A percentile compares a stretch with the other conserved stretches of the same genome.
Evolutionary conservation across 2,329 filamentous ascomycete species (phyloP).

Genomic region (Botrytis elliptica): DNA sequence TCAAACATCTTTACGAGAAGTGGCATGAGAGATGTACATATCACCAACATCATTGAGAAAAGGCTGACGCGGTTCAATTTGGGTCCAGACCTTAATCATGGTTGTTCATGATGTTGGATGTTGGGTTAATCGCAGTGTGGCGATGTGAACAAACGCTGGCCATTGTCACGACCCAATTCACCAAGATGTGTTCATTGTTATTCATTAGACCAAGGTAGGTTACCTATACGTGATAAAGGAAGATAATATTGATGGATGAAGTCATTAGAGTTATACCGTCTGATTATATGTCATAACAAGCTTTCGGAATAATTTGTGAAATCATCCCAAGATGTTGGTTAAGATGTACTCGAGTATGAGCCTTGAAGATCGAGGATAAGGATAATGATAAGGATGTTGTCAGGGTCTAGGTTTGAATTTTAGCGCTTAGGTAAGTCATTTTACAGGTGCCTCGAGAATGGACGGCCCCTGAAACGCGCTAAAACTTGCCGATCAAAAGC

Average conservation of each 20-base stretch:
- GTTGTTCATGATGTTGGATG: constrained; percentile 8
- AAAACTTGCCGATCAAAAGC: constrained; percentile 1
- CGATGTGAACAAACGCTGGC: constrained; percentile 4
- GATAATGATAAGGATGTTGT: not conserved
- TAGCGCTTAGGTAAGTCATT: not conserved
- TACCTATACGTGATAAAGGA: too few species aligned
- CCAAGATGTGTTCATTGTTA: not conserved
- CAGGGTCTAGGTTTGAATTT: not conserved
- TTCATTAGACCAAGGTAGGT: too few species aligned
- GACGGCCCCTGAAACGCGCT: not conserved
- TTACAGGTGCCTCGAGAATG: not conserved
- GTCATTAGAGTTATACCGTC: not conserved
- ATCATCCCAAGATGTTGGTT: not conserved
- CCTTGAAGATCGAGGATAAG: not conserved
- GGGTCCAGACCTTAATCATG: not conserved
- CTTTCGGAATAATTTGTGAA: not conserved
- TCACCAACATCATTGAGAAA: not conserved
- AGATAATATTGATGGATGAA: not conserved
- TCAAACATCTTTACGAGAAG: not conserved
- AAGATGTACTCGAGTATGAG: not conserved
- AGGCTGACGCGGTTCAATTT: not conserved
- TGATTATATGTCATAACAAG: not conserved
- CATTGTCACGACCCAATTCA: not conserved
- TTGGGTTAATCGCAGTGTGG: not conserved
- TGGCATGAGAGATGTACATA: not conserved